Base-by-base conservation (phyloP, 2,329 filamentous ascomycete species). In the Trematosphaeria pertusa region DNA sequence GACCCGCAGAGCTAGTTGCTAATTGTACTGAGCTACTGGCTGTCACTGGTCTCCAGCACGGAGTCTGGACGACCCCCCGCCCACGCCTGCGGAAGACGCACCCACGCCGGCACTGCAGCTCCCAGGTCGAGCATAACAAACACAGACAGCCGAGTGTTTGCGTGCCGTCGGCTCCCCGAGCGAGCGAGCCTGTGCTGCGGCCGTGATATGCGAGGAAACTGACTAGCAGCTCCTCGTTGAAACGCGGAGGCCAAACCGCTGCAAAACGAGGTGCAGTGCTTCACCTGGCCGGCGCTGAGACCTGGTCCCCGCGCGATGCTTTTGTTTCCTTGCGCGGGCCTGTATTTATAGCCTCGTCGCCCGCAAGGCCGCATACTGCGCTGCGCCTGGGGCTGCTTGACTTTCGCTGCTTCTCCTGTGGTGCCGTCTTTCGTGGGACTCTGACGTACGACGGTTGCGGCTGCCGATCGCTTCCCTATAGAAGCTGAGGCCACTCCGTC, bases 401-500 rank as follows among this genome's bases (percentile, higher is more conserved):
- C 49, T 37, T 41, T 46, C 31, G 37, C 36, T 38, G 31, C 33
- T 37, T 31, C 37, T 35, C 17, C 28, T 41, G 30, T n/a, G n/a
- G n/a, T n/a, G n/a, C n/a, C n/a, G n/a, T n/a, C 21, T 18, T 39
- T 46, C 36, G 32, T 5, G 14, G 34, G 15, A 19, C 48, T 41
- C 39, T 47, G 55, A 56, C 48, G 48, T 48, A 36, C 40, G 40
- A 59, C 54, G 59, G 60, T 58, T 62, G 59, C 60, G 35, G 35
- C 32, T 31, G 38, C 52, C 57, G 60, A 66, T 66, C 61, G 48
- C 46, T 60, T 55, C 56, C 54, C 48, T 38, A 47, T 50, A 28
- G 35, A 37, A 40, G 49, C 54, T 61, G 46, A 47, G 43, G 50
- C 56, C 54, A 52, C 50, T 32, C 37, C 24, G 6, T 34, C 54